A percentile compares a stretch with the other conserved stretches of the same genome.
Conservation (phyloP, 2,329 filamentous ascomycete genomes). For the Talaromyces pinophilus region DNA sequence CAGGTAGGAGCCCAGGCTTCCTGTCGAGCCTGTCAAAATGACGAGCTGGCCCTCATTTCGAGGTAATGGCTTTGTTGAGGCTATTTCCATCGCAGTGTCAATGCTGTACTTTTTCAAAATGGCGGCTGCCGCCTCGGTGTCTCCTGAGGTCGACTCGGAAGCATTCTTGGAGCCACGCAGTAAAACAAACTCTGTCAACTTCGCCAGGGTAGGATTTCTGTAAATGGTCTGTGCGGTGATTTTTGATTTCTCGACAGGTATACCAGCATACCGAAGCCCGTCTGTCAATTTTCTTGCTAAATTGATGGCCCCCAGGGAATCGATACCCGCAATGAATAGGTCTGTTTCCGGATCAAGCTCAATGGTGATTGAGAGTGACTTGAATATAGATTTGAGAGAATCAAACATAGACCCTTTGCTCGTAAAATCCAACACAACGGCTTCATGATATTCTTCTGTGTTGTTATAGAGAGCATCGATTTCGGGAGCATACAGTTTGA, state of each 20-base stretch:
- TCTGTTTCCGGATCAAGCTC: background rate
- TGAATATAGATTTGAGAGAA: background rate
- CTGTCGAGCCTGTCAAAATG: background rate
- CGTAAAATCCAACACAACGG: background rate
- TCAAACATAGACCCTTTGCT: background rate
- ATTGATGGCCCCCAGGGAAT: background rate
- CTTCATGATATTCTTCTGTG: background rate
- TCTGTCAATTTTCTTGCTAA: background rate
- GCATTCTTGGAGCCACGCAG: background rate
- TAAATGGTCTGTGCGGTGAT: background rate
- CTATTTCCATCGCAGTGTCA: background rate
- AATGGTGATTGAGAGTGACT: background rate
- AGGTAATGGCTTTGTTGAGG: background rate
- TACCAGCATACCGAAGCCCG: background rate
- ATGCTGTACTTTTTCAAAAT: background rate
- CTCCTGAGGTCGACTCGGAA: background rate
- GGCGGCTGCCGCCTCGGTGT: background rate
- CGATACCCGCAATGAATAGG: background rate
- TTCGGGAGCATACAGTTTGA: background rate
- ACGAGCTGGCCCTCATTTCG: background rate
- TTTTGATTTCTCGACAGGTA: background rate
- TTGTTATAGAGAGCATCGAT: background rate
- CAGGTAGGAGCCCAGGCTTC: background rate
- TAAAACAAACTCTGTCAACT: background rate
- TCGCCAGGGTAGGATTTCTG: background rate